Evolutionary conservation across 2,329 filamentous ascomycete species (phyloP).

Genomic region (Salinomyces thailandicus): DNA sequence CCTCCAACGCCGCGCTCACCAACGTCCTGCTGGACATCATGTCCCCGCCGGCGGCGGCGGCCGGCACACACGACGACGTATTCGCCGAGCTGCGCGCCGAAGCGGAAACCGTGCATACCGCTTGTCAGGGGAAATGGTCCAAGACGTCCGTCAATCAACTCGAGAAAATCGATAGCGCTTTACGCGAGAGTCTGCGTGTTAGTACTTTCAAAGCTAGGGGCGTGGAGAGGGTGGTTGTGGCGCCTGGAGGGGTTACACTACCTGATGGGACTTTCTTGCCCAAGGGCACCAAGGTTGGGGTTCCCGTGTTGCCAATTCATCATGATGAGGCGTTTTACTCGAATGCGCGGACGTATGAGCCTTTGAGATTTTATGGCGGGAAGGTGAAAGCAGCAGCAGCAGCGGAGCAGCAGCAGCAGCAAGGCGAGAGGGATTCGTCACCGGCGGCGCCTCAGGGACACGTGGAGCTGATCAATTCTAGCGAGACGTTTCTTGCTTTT

Average conservation of each 20-base stretch:
- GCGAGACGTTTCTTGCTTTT: constrained; percentile 22
- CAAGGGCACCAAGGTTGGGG: constrained; percentile 10
- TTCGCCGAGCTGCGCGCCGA: constrained; percentile 29
- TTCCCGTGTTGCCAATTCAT: constrained; percentile 10
- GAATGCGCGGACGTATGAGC: constrained; percentile 20
- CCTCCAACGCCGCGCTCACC: constrained; percentile 44
- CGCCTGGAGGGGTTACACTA: constrained; percentile 17
- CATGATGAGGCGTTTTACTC: constrained; percentile 22
- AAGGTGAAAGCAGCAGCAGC: constrained; percentile 11
- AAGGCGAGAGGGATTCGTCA: not conserved
- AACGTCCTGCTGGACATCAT: constrained; percentile 40
- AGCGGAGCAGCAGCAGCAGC: not conserved
- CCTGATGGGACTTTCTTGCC: constrained; percentile 17
- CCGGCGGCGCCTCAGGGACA: not conserved
- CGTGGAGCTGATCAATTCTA: constrained; percentile 14
- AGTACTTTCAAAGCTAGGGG: constrained; percentile 16
- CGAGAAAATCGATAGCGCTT: constrained; percentile 18
- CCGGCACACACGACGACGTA: constrained; percentile 8
- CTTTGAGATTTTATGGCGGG: constrained; percentile 22
- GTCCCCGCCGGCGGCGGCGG: constrained; percentile 23
- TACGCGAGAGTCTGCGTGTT: constrained; percentile 24
- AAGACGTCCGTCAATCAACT: constrained; percentile 18
- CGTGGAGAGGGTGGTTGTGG: constrained; percentile 19
- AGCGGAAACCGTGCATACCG: constrained; percentile 13
- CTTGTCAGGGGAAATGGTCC: constrained; percentile 12